Base-by-base conservation (phyloP, 257 asterid genomes). In the Eucommia ulmoides region DNA sequence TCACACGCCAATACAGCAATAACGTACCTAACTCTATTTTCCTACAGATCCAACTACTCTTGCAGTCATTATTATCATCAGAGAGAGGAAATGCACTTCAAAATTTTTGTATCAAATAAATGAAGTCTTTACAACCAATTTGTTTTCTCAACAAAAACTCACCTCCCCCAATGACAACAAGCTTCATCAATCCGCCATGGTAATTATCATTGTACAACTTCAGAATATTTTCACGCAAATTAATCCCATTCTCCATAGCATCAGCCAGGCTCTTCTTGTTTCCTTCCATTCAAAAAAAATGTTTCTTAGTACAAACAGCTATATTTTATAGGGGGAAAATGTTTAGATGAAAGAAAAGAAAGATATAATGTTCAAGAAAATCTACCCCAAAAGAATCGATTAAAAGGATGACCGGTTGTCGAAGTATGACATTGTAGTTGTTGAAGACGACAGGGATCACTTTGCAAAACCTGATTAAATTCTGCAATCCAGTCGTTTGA, bases 91-190 rank as follows among this genome's bases (percentile, higher is more conserved):
- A 42, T 18, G 9, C 48, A 15, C 48, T 15, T 15, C 20, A 10
- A 42, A 1, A 42, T 16, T 4, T 16, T 42, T 21, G 19, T 2
- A 6, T 35, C 20, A 42, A 16, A 8, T 19, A 16, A 16, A 16
- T 42, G 2, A 2, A 6, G 7, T 42, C 10, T 18, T 51, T 46
- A 38, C 47, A 44, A 14, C 41, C 24, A 29, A 12, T 51, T 47
- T 35, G 19, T 33, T 21, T 23, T 50, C 24, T 38, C 24, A 60
- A 23, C 52, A 29, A 29, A 45, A 33, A 41, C 73, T 53, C 72
- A 83, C 98, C 98, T 60, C 98, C 96, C 42, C 96, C 98, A 51
- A 91, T 83, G 53, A 91, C 71, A 49, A 75, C 95, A 56, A 91
- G 88, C 74, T 86, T 91, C 98, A 91, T 83, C 54, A 70, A 69